Base-by-base conservation (phyloP, 2,329 filamentous ascomycete genomes). In the Orbilia oligospora region DNA sequence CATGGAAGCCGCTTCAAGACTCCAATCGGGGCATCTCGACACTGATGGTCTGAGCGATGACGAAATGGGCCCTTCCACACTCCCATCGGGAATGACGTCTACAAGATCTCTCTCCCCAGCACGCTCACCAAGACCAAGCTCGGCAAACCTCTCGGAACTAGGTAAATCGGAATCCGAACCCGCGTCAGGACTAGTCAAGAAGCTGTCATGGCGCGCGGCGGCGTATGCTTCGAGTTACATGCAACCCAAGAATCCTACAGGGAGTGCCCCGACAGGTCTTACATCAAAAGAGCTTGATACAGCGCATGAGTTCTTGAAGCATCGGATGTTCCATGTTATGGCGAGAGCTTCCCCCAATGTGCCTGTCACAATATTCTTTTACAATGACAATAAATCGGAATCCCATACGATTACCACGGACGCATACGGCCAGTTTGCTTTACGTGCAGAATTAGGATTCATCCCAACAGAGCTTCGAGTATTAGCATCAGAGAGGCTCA, bases 341-440 rank as follows among this genome's bases (percentile, higher is more conserved):
- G 93, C 93, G 0, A 94, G 91, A 48, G 93, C 96, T 0, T 86
- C 94, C 71, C 89, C 91, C 0, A 89, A 91, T 64, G 88, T 90
- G 20, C 91, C 94, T 0, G 91, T 99, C 67, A 97, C 94, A 0
- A 87, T 97, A 0, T 97, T 98, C 86, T 98, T 99, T 84, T 99
- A 97, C 85, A 96, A 98, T 82, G 90, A 97, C 14, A 85, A 88
- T 1, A 88, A 90, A 64, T 97, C 95, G 0, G 91, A 94, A 81
- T 97, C 95, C 30, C 89, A 92, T 66, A 97, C 93, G 0, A 90
- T 97, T 2, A 88, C 89, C 80, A 99, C 97, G 0, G 92, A 97
- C 82, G 92, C 96, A 36, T 90, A 93, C 0, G 96, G 96, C 0
- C 96, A 99, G 84, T 99, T 99, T 82, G 88, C 87, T 48, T 87